Base-by-base conservation (phyloP, 306 rosid genomes). In the Carpinus viminea region DNA sequence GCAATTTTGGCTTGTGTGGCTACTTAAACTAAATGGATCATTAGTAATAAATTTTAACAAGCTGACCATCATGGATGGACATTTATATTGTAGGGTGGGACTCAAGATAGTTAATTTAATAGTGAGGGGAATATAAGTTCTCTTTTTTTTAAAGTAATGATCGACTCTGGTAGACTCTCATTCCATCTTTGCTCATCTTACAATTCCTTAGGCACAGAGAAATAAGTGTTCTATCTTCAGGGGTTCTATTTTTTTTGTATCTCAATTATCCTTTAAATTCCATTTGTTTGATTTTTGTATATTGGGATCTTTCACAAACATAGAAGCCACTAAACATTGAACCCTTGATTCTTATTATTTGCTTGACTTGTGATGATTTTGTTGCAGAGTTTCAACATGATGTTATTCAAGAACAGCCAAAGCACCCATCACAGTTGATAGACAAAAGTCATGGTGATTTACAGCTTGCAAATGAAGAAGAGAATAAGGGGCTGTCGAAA, bases 331-430 rank as follows among this genome's bases (percentile, higher is more conserved):
- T 41, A 41, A 53, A 53, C 59, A 16, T 53, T 53, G n/a, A 16
- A 21, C 43, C 34, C 20, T 15, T 16, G 45, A 7, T n/a, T 65
- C 68, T 79, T 64, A 46, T 73, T 60, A 46, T 57, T 52, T 38
- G 45, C 59, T 51, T 64, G 57, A 53, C 54, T 20, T 62, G 18
- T 55, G 73, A 13, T 78, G 66, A 68, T 78, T 78, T 68, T 84
- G 64, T 68, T 75, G 86, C 87, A 91, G 95, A 74, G 73, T 69
- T 77, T 31, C 28, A 72, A 73, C 69, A 38, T 38, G 70, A 9
- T 47, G 38, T 66, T 76, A 73, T 66, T 73, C 86, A 79, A 80
- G 86, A 79, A 57, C 76, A 60, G 72, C 74, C 75, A 26, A 65
- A 68, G 74, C 85, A 78, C 76, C 86, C 66, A 50, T 60, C 59